Conservation (phyloP, 169 alveolate species). For the Babesia gibsoni region DNA sequence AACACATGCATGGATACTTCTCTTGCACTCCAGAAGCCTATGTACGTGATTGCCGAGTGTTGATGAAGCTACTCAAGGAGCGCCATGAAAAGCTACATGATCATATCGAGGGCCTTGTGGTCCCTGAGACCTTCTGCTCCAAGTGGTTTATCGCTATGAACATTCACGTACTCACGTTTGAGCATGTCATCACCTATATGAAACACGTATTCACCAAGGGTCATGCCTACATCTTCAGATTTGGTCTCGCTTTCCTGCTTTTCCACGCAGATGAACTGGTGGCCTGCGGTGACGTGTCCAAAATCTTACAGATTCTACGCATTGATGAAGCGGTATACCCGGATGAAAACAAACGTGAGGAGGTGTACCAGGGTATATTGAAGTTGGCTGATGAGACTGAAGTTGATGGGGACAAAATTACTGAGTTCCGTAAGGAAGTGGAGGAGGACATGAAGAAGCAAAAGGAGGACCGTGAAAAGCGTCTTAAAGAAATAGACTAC, state of each 20-base stretch:
- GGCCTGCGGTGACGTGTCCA: slow-evolving; percentile 67
- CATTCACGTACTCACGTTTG: slow-evolving; percentile 72
- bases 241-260: slow-evolving; percentile 68
- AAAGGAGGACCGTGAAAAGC: slow-evolving; percentile 49
- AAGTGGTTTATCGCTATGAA: slow-evolving; percentile 79
- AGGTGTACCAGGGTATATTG: slow-evolving; percentile 66
- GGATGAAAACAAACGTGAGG: slow-evolving; percentile 52
- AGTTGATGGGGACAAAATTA: slow-evolving; percentile 45
- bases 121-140: slow-evolving; percentile 79
- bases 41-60: slow-evolving; percentile 74
- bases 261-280: slow-evolving; percentile 56
- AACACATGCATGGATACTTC: slow-evolving; percentile 73
- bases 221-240: slow-evolving; percentile 66
- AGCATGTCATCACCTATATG: slow-evolving; percentile 62
- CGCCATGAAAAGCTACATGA: slow-evolving; percentile 56
- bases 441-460: slow-evolving; percentile 64
- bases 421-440: slow-evolving; percentile 58
- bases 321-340: slow-evolving; percentile 69
- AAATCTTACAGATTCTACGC: slow-evolving; percentile 60
- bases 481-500: slow-evolving; percentile 29
- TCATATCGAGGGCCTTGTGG: slow-evolving; percentile 63
- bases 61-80: slow-evolving; percentile 66
- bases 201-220: slow-evolving; percentile 65
- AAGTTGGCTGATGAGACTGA: slow-evolving; percentile 48
- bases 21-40: slow-evolving; percentile 72